Base-by-base conservation (phyloP, 2,329 filamentous ascomycete genomes). In the Microcyclospora pomicola region DNA sequence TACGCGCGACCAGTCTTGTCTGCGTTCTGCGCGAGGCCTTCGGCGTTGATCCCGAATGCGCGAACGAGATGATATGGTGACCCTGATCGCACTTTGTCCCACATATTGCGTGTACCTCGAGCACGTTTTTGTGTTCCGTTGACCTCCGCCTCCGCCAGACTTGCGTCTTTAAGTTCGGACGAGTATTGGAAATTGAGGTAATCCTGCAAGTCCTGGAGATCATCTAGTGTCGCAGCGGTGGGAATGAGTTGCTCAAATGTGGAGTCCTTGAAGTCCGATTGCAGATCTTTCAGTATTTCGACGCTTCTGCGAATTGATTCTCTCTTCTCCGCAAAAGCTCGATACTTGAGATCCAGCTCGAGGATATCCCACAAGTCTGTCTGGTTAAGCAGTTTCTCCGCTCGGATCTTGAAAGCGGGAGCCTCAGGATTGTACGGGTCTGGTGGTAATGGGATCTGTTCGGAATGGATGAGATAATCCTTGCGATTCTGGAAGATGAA, bases 401-500 rank as follows among this genome's bases (percentile, higher is more conserved):
- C 86, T 42, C 66, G 67, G 40, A 88, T 75, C 40, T 78, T 77
- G 53, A 78, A 82, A 41, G 85, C 77, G 2, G 79, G 76, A 1
- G 72, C 76, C 50, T 85, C 77, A 7, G 73, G 72, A 47, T 88
- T 80, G 40, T 78, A 71, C 12, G 72, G 69, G 45, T 75, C 67
- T 61, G 55, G 77, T 31, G 30, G 30, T 6, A 73, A 71, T 30
- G 70, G 65, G n/a, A 71, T 63, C 54, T 83, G 86, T 47, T 79
- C 80, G 15, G 82, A 82, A 53, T 96, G 85, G 40, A 98, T 92
- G 32, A 98, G 72, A 55, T 96, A 98, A 59, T 98, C 91, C 61
- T 95, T 94, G 43, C 91, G 84, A 55, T 98, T 91, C 59, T 95
- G 88, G 60, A 95, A 95, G 49, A 98, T 91, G 59, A 94, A 98